Evolutionary conservation across 2,329 filamentous ascomycete genomes (phyloP).

Genomic region (Delphinella strobiligena): DNA sequence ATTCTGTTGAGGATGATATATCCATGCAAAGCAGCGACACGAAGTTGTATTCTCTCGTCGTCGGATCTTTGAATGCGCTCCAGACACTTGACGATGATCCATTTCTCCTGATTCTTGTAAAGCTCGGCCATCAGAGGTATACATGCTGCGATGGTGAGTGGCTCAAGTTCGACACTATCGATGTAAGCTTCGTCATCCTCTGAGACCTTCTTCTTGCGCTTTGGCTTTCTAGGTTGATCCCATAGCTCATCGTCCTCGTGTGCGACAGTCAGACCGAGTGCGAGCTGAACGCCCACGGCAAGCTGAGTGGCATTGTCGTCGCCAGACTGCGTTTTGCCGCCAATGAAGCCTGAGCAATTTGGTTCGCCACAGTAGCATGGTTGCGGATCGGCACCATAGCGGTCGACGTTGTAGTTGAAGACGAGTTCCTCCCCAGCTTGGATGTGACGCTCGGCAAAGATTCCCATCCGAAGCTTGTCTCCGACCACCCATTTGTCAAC

Average conservation of each 20-base stretch:
- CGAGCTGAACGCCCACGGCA: slow-evolving; percentile 72
- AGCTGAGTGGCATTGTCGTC: slow-evolving; percentile 79
- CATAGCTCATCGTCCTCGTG: no score
- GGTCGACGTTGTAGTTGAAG: slow-evolving; percentile 99
- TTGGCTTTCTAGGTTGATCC: slow-evolving; percentile 75
- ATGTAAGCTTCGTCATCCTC: slow-evolving; percentile 96
- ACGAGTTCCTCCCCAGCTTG: slow-evolving; percentile 86
- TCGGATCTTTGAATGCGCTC: slow-evolving; percentile 76
- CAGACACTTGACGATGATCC: slow-evolving; percentile 93
- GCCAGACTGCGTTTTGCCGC: slow-evolving; percentile 84
- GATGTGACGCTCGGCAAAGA: slow-evolving; percentile 80
- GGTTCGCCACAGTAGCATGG: slow-evolving; percentile 91
- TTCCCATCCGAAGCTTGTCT: slow-evolving; percentile 95
- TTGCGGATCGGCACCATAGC: slow-evolving; percentile 92
- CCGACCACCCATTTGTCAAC: slow-evolving; percentile 99
- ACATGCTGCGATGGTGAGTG: slow-evolving; percentile 69
- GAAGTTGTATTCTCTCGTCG: slow-evolving; percentile 75
- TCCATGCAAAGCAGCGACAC: slow-evolving; percentile 90
- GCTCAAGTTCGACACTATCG: slow-evolving; percentile 70
- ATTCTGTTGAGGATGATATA: slow-evolving; percentile 90
- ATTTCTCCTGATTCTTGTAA: slow-evolving; percentile 98
- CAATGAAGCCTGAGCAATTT: slow-evolving; percentile 93
- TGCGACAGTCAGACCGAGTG: slow-evolving; percentile 91
- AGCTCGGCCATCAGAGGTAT: slow-evolving; percentile 93
- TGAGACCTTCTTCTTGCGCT: slow-evolving; percentile 74